Evolutionary conservation across 139 green algal species (phyloP).

Genomic region (Tetratostichococcus sp.): DNA sequence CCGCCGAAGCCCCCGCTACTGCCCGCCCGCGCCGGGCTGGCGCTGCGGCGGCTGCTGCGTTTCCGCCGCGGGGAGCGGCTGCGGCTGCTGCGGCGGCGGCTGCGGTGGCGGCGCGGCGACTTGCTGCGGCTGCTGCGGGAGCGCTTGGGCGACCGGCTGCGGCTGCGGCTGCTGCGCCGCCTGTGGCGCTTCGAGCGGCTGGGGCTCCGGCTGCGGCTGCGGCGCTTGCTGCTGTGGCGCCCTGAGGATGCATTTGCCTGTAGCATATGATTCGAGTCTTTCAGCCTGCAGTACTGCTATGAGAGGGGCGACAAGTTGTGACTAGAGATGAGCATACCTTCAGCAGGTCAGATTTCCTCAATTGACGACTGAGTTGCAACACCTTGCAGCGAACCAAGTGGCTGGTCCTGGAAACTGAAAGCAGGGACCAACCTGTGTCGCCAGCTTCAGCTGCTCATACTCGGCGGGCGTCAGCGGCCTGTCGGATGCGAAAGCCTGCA

Average conservation of each 20-base stretch:
- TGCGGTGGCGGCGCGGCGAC: neutral
- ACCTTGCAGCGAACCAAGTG: too few relatives aligned
- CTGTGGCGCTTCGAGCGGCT: too few relatives aligned
- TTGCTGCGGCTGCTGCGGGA: neutral
- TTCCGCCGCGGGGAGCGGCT: neutral
- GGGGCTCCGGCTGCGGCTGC: neutral
- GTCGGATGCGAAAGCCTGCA: neutral
- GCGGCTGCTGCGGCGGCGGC: neutral
- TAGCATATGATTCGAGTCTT: too few relatives aligned
- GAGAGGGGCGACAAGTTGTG: too few relatives aligned
- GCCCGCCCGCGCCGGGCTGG: neutral
- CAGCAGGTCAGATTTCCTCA: too few relatives aligned
- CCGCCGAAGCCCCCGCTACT: too few relatives aligned
- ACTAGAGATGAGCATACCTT: too few relatives aligned
- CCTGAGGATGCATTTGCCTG: neutral
- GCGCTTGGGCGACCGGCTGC: too few relatives aligned
- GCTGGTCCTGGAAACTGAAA: too few relatives aligned
- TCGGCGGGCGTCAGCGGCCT: neutral
- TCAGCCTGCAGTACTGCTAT: too few relatives aligned
- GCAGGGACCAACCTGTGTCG: neutral
- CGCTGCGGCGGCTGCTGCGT: neutral
- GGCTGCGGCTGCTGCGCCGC: neutral
- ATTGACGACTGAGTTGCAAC: too few relatives aligned
- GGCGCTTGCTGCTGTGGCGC: neutral
- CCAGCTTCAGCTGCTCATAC: neutral